A percentile compares a stretch with the other conserved stretches of the same genome.
Evolutionary conservation across 192 early-diverging fungal species (phyloP).

Genomic region (Coemansia sp.): DNA sequence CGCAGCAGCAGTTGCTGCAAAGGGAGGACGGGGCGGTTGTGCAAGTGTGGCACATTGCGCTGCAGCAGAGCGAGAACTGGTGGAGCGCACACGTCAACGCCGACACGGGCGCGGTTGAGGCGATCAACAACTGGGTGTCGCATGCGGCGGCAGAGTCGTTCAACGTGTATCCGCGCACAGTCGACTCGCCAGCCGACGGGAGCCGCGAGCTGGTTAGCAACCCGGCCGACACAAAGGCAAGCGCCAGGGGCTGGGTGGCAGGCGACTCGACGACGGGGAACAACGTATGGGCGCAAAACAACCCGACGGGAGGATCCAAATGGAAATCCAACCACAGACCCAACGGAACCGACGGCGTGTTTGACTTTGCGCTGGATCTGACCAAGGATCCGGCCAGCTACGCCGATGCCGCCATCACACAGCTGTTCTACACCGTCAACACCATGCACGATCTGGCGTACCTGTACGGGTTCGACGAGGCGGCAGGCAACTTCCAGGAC

Average conservation of each 20-base stretch:
- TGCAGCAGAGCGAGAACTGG: slow-evolving; percentile 80
- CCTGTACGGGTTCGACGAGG: slow-evolving; percentile 89
- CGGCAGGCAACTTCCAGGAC: slow-evolving; percentile 95
- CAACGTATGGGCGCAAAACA: slow-evolving; percentile 95
- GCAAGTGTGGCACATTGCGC: slow-evolving; percentile 80
- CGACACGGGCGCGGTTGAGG: slow-evolving; percentile 63
- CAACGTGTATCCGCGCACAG: slow-evolving; percentile 80
- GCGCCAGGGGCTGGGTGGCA: slow-evolving; percentile 89
- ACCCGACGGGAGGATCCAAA: slow-evolving; percentile 72
- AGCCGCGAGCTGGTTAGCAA: slow-evolving; percentile 59
- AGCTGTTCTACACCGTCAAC: slow-evolving; percentile 94
- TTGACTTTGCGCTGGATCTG: slow-evolving; percentile 78
- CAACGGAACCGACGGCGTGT: slow-evolving; percentile 23
- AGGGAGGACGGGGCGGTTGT: slow-evolving; percentile 60
- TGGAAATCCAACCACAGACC: slow-evolving; percentile 84
- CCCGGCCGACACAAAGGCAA: slow-evolving; percentile 62
- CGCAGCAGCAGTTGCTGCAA: slow-evolving; percentile 69
- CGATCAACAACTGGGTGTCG: slow-evolving; percentile 76
- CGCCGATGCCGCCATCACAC: slow-evolving; percentile 79
- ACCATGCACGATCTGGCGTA: slow-evolving; percentile 87
- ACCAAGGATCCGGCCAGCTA: slow-evolving; percentile 69
- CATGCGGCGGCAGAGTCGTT: slow-evolving; percentile 69
- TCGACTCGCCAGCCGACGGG: slow-evolving; percentile 78
- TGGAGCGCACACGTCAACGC: slow-evolving; percentile 73
- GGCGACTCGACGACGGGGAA: slow-evolving; percentile 71